Evolutionary conservation across 345 rosid genomes (phyloP).

Genomic region (Moringa oleifera): DNA sequence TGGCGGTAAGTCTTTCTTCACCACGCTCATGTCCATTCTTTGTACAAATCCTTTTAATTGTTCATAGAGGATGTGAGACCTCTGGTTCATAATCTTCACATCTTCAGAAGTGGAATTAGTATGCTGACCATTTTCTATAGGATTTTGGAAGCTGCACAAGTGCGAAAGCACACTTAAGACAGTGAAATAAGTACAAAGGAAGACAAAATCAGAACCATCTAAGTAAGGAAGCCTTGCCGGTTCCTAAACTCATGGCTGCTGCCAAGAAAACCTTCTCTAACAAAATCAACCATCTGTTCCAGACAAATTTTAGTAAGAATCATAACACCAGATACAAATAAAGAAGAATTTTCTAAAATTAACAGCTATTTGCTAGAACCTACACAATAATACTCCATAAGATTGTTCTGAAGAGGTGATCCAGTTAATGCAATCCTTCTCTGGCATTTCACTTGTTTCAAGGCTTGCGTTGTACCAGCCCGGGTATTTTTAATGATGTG

Average conservation of each 20-base stretch:
- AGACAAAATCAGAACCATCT: slow-evolving; percentile 13
- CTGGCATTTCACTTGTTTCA: slow-evolving; percentile 95
- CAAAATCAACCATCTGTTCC: slow-evolving; percentile 99
- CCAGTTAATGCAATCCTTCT: slow-evolving; percentile 99
- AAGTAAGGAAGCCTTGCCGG: slow-evolving; percentile 53
- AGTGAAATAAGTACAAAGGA: slow-evolving; percentile 12
- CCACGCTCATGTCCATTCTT: slow-evolving; percentile 99
- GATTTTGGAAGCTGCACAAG: slow-evolving; percentile 87
- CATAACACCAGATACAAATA: not conserved
- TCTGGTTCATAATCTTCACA: slow-evolving; percentile 98
- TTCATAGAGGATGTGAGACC: slow-evolving; percentile 97
- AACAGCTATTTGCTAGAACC: slow-evolving; percentile 25
- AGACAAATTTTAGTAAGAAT: slow-evolving; percentile 20
- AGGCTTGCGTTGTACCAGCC: slow-evolving; percentile 96
- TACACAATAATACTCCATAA: slow-evolving; percentile 99
- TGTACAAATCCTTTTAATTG: slow-evolving; percentile 98
- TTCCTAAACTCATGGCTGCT: slow-evolving; percentile 98
- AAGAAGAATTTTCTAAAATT: not conserved
- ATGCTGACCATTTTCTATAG: slow-evolving; percentile 97
- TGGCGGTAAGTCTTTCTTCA: slow-evolving; percentile 95
- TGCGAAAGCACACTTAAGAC: slow-evolving; percentile 18
- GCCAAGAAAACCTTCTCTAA: slow-evolving; percentile 99
- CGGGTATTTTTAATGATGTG: slow-evolving; percentile 93
- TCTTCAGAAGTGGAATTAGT: slow-evolving; percentile 92
- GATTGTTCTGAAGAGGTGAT: slow-evolving; percentile 98